Conservation (phyloP, 108 stramenopile species). For the Bacterosira constricta region DNA sequence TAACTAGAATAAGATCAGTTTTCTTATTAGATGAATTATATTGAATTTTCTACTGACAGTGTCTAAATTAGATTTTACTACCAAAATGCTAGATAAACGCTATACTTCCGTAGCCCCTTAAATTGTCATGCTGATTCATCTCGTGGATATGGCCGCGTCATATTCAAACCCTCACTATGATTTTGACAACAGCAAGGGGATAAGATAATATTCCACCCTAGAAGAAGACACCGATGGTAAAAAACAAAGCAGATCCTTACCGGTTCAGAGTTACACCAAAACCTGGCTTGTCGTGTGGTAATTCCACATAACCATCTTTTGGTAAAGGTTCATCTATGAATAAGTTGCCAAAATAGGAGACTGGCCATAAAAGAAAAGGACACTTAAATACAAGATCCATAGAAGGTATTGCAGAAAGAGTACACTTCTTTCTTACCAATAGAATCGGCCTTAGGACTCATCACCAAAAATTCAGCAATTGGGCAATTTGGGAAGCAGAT, state of each 20-base stretch:
- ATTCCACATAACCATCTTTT: slow-evolving; percentile 59
- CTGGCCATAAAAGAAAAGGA: not conserved
- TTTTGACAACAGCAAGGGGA: too few species aligned
- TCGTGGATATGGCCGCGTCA: slow-evolving; percentile 42
- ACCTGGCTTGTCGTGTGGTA: slow-evolving; percentile 58
- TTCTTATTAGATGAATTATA: too few species aligned
- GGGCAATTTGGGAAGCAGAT: slow-evolving; percentile 66
- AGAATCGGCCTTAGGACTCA: slow-evolving; percentile 63
- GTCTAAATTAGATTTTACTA: too few species aligned
- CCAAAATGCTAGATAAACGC: too few species aligned
- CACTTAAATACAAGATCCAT: not conserved
- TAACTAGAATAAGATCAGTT: too few species aligned
- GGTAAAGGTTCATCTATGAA: slow-evolving; percentile 73
- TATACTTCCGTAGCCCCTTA: too few species aligned
- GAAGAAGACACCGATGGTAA: too few species aligned
- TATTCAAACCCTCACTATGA: slow-evolving; percentile 41
- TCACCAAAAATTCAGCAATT: slow-evolving; percentile 68
- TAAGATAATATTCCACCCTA: too few species aligned
- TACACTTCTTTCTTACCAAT: slow-evolving; percentile 32
- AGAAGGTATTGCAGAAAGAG: not conserved
- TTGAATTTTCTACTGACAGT: too few species aligned
- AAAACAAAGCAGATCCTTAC: slow-evolving; percentile 3
- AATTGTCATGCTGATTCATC: not conserved
- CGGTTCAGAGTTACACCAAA: slow-evolving; percentile 73
- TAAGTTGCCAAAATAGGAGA: slow-evolving; percentile 59